Evolutionary conservation across 805 yeast genomes (phyloP), one percentile per base, ranked within the genome.

Genomic region (Myxozyma lipomycoides): DNA sequence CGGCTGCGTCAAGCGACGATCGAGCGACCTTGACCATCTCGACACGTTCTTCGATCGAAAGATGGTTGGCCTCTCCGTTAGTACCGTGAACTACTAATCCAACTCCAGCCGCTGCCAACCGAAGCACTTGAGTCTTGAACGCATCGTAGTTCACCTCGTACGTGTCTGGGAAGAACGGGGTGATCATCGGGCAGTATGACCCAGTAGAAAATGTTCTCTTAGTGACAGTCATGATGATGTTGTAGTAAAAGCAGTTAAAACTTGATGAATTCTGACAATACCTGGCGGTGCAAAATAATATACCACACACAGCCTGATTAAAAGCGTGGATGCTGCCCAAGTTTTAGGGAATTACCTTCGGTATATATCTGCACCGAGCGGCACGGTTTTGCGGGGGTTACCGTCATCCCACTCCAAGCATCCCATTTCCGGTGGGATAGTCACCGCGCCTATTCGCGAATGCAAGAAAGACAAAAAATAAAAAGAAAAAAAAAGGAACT

Each of bases 21-120:
- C 61, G 57, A 38, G 74, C 62, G 17, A 62, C 61, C n/a, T 55
- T 39, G 43, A 60, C 60, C 38, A 60, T 52, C 43, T 48, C 60
- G 24, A 51, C 55, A 51, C 82, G 69, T 64, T 78, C 83, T 39
- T 62, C 57, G 46, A 70, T 65, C 7, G 79, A 70, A 55, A 77
- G 66, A 57, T 77, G 79, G 34, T 74, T 73, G 51, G 74, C 73
- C 61, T 58, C 62, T 15, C 62, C 62, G 45, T 59, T 55, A 7
- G 62, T 48, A 17, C 62, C 62, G 17, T 48, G 60, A 10, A 53
- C 22, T 2, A 59, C 60, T 22, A 59, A 45, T 19, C 62, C 62
- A 40, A 59, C 50, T 12, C 59, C 57, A 3, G 57, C 60, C 22
- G 38, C 18, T 9, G 61, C 61, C 34, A 59, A 43, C 7, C 62